Conservation (phyloP, 345 rosid genomes). For the Salix purpurea region DNA sequence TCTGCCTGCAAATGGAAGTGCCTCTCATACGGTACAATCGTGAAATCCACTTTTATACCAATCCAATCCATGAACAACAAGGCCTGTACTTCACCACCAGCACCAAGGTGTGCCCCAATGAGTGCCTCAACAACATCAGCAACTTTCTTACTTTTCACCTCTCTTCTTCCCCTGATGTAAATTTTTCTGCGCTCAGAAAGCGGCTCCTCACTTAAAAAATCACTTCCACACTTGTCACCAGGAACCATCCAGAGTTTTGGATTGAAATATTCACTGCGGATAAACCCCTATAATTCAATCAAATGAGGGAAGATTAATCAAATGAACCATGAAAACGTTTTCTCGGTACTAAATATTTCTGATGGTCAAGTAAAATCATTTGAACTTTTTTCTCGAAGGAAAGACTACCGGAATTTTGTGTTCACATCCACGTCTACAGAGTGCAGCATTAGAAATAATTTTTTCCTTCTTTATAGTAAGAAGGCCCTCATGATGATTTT, state of each 20-base stretch:
- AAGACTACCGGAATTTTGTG: constrained; percentile 63
- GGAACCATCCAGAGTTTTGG: constrained; percentile 75
- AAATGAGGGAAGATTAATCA: not conserved
- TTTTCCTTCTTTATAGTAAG: constrained; percentile 61
- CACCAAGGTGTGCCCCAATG: constrained; percentile 71
- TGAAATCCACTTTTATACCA: constrained; percentile 57
- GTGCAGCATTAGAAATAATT: constrained; percentile 62
- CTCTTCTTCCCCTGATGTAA: constrained; percentile 39
- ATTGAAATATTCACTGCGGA: constrained; percentile 63
- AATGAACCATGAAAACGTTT: not conserved
- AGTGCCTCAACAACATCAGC: constrained; percentile 90
- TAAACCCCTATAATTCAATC: constrained; percentile 55
- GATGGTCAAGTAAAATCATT: not conserved
- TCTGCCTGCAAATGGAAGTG: constrained; percentile 28
- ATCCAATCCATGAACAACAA: constrained; percentile 63
- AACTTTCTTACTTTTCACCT: constrained; percentile 52
- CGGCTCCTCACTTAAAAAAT: constrained; percentile 30
- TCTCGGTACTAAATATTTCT: not conserved
- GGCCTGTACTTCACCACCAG: constrained; percentile 66
- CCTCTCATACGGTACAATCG: constrained; percentile 27
- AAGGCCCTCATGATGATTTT: constrained; percentile 69
- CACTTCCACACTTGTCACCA: constrained; percentile 40
- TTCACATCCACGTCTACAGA: constrained; percentile 64
- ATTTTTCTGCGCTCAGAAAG: constrained; percentile 37
- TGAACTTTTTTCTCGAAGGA: not conserved